phyloP scores from a whole-genome alignment of 1,139 yeast species.

The Sugiyamaella grinbergsii region DNA sequence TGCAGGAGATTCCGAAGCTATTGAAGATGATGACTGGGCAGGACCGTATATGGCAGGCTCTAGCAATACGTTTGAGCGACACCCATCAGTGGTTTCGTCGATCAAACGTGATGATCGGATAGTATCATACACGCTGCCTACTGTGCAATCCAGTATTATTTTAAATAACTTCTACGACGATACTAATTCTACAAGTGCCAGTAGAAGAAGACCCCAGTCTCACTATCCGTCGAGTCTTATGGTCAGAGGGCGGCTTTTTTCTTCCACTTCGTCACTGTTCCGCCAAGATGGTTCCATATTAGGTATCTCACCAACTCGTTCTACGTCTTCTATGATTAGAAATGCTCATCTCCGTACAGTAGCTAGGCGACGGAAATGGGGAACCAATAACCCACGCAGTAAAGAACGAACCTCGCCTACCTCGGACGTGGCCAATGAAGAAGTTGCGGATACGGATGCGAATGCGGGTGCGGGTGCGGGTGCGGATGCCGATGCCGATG shows the following conservation, averaged over 20 bases:
- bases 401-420: constrained; percentile 1
- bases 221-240: not conserved
- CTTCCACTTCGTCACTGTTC: constrained; percentile 27
- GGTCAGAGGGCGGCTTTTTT: constrained; percentile 26
- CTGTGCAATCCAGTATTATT: constrained; percentile 20
- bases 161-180: constrained; percentile 9
- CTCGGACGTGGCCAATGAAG: not conserved
- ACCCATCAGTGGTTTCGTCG: constrained; percentile 4
- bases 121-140: constrained; percentile 12
- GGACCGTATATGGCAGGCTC: constrained; percentile 4
- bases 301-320: constrained; percentile 29
- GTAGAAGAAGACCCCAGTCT: constrained; percentile 5
- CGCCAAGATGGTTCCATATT: constrained; percentile 22
- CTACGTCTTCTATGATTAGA: constrained; percentile 23
- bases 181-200: not conserved
- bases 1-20: constrained; percentile 25
- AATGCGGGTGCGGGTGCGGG: too few species aligned
- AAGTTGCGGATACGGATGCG: too few species aligned
- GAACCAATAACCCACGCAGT: constrained; percentile 12
- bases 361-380: constrained; percentile 1
- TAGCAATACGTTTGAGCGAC: constrained; percentile 4
- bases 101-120: constrained; percentile 7
- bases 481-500: constrained; percentile 4
- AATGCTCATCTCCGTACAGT: not conserved
- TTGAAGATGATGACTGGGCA: constrained; percentile 23